phyloP scores from a whole-genome alignment of 1,139 yeast species.

The Yamadazyma sp. region DNA sequence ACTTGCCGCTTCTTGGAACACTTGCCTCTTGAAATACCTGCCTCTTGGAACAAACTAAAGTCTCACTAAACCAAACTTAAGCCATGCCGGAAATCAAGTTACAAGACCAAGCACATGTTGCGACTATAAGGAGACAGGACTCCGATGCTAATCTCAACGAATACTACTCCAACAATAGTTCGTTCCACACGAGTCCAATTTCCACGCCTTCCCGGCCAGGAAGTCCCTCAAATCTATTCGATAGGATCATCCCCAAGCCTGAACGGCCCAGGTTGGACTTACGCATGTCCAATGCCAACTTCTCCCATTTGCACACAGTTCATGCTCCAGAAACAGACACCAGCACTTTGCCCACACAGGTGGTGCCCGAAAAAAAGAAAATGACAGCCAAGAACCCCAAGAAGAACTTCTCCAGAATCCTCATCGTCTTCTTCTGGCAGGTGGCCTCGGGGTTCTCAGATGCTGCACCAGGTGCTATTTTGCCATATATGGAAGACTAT shows the following conservation, averaged over 20 bases:
- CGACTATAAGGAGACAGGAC: slow-evolving; percentile 13
- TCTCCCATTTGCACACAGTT: slow-evolving; percentile 8
- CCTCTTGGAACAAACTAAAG: no score
- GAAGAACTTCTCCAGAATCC: slow-evolving; percentile 42
- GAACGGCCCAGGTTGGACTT: slow-evolving; percentile 15
- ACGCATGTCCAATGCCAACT: slow-evolving; percentile 14
- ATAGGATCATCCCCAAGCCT: slow-evolving; percentile 9
- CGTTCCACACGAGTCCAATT: slow-evolving; percentile 1
- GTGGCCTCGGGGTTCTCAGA: slow-evolving; percentile 39
- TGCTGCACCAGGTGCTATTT: slow-evolving; percentile 49
- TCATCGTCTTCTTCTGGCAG: slow-evolving; percentile 43
- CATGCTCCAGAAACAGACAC: slow-evolving; percentile 1
- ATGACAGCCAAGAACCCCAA: slow-evolving; percentile 39
- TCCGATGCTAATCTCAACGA: slow-evolving; percentile 6
- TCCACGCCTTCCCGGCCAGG: neutral
- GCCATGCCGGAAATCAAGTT: slow-evolving; percentile 2
- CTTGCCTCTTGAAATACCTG: no score
- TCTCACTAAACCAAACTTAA: no score
- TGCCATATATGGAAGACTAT: slow-evolving; percentile 42
- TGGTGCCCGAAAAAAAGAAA: slow-evolving; percentile 7
- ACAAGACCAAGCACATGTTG: slow-evolving; percentile 12
- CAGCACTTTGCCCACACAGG: slow-evolving; percentile 10
- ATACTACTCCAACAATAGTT: slow-evolving; percentile 3
- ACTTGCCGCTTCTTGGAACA: no score
- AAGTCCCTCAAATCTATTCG: neutral